These are phyloP conservation scores for Suillus discolor DNA, from an alignment of 768 basidiomycete genomes.

Conservation along the genomic window DNA sequence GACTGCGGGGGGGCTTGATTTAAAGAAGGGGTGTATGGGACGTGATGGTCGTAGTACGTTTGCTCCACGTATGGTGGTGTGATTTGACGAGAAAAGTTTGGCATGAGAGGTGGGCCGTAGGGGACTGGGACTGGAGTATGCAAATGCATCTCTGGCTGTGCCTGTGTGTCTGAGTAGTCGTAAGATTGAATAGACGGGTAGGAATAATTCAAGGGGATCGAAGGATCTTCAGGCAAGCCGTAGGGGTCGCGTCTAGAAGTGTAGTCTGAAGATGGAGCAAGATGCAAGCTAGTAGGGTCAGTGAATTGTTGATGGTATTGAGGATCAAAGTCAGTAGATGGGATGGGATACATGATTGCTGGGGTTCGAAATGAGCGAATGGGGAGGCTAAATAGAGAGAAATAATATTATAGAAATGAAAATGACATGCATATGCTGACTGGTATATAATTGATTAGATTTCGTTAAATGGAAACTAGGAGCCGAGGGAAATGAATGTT, in stretches of 20 bases:
- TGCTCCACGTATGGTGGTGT: slow-evolving; percentile 12
- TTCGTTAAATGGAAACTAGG: background rate
- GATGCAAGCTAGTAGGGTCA: background rate
- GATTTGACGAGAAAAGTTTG: slow-evolving; percentile 8
- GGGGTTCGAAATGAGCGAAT: background rate
- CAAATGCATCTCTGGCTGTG: slow-evolving; percentile 17
- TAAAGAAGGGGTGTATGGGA: slow-evolving; percentile 17
- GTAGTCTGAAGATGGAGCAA: background rate
- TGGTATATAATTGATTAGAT: background rate
- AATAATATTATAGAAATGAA: background rate
- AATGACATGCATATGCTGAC: background rate
- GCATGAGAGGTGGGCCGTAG: slow-evolving; percentile 16
- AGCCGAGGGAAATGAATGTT: background rate
- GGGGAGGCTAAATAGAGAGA: background rate
- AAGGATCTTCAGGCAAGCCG: background rate
- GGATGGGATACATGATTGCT: slow-evolving; percentile 8
- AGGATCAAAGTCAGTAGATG: background rate
- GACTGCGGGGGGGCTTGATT: slow-evolving; percentile 5
- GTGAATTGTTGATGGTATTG: background rate
- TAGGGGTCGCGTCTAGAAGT: background rate
- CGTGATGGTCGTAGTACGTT: slow-evolving; percentile 13
- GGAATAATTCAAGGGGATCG: slow-evolving; percentile 16
- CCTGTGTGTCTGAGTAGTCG: slow-evolving; percentile 1
- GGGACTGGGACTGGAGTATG: slow-evolving; percentile 31
- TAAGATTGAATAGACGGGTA: slow-evolving; percentile 19